These are phyloP conservation scores for Leccinum sublutescens DNA, from an alignment of 768 basidiomycete species.

Conservation along the genomic window DNA sequence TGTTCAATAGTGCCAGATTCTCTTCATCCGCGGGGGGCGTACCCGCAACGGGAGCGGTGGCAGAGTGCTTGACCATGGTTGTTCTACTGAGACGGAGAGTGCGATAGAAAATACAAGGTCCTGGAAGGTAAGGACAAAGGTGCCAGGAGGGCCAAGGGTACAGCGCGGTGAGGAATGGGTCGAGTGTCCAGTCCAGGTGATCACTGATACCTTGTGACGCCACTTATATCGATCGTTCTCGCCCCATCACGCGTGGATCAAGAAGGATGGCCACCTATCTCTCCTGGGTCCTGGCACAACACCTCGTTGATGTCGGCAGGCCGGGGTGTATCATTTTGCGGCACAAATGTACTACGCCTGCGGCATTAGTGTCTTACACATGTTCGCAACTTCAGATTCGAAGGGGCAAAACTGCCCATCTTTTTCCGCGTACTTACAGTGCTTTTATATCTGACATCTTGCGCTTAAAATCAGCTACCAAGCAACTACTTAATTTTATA, in stretches of 20 bases:
- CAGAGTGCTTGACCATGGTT: conserved; percentile 2
- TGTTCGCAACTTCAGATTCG: not conserved
- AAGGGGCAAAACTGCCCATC: too few relatives aligned
- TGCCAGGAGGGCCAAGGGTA: not conserved
- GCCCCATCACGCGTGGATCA: conserved; percentile 1
- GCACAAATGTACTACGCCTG: not conserved
- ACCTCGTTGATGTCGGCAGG: conserved; percentile 22
- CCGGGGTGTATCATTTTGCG: conserved; percentile 1
- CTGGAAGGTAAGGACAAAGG: not conserved
- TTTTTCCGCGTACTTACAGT: too few relatives aligned
- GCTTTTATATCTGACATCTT: too few relatives aligned
- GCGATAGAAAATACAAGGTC: not conserved
- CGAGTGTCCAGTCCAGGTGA: conserved; percentile 5
- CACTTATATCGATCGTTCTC: conserved; percentile 12
- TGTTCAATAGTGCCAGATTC: not conserved
- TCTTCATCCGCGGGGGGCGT: not conserved
- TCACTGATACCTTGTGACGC: conserved; percentile 4
- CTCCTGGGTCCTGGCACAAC: not conserved
- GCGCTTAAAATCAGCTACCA: not conserved
- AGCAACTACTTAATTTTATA: not conserved
- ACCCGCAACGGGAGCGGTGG: not conserved
- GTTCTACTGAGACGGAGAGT: not conserved
- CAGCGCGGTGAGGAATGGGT: conserved; percentile 1
- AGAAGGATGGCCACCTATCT: not conserved
- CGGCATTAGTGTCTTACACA: not conserved